Evolutionary conservation across 2,329 filamentous ascomycete genomes (phyloP), one percentile per base, ranked within the genome.

Genomic region (Saccharata proteae): DNA sequence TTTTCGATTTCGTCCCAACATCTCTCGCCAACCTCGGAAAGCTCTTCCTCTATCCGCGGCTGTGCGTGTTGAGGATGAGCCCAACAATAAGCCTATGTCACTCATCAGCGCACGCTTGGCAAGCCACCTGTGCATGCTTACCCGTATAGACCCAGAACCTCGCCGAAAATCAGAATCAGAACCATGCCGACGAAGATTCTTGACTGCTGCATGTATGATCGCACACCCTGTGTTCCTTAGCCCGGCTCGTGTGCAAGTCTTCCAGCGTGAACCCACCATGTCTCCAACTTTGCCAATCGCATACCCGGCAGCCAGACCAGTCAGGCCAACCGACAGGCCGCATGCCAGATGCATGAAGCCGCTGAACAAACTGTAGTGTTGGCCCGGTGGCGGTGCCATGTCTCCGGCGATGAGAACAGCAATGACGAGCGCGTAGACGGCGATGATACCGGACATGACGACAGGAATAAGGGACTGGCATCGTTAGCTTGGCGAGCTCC

Each of bases 361-460:
- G 43, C 80, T 79, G 63, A 90, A 98, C 42, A 96, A 66, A 51
- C 77, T 85, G 64, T 93, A 93, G 52, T 68, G 68, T 43, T 69
- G 63, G 13, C 61, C 61, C 11, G 71, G 67, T 35, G 78, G 80
- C 16, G 85, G 81, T 29, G 69, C 71, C 55, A 96, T 75, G 56
- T 93, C 84, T 58, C 84, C 80, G 34, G 85, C 83, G 55, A 98
- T 98, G 45, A 98, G 74, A 51, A 98, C 90, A 12, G 88, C 81
- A 45, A 98, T 86, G 49, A 98, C 90, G 46, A 98, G 80, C 30
- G 86, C 83, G 64, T 98, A 98, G 44, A 98, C 90, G 36, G 90
- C 90, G 51, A 98, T 84, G 55, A 98, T 98, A 74, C 90, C 90
- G 47, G 90, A 93, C 90, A 98, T 98, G 66, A 98, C 78, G 43